These are phyloP conservation scores for Podospora comata DNA, from an alignment of 495 filamentous ascomycete genomes.

Conservation along the genomic window DNA sequence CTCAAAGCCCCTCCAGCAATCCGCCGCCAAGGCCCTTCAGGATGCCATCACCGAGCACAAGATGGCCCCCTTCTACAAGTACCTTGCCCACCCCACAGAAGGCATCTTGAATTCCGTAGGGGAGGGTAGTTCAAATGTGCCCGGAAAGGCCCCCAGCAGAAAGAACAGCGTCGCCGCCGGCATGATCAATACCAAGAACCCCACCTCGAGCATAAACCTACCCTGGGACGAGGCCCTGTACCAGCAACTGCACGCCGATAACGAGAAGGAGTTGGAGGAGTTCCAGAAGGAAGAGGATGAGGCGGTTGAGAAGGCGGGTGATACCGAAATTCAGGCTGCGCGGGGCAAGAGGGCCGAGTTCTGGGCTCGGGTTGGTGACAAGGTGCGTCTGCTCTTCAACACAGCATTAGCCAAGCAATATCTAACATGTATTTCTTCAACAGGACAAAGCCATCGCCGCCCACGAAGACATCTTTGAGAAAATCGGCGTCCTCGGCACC, in stretches of 20 bases:
- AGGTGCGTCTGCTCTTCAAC: slow-evolving; percentile 55
- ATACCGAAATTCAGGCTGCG: slow-evolving; percentile 90
- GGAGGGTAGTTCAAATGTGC: slow-evolving; percentile 57
- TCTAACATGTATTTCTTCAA: slow-evolving; percentile 1
- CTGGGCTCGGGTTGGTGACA: slow-evolving; percentile 90
- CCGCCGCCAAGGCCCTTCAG: slow-evolving; percentile 78
- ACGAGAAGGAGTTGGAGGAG: slow-evolving; percentile 84
- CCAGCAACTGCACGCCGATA: slow-evolving; percentile 78
- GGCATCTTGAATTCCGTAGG: slow-evolving; percentile 79
- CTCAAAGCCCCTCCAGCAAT: slow-evolving; percentile 61
- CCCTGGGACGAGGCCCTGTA: slow-evolving; percentile 91
- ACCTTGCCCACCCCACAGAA: slow-evolving; percentile 89
- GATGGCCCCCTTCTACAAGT: slow-evolving; percentile 95
- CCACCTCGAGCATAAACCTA: slow-evolving; percentile 59
- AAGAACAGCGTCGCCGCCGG: slow-evolving; percentile 62
- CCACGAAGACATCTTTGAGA: slow-evolving; percentile 89
- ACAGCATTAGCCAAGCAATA: background rate
- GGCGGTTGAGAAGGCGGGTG: slow-evolving; percentile 89
- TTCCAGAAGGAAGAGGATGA: slow-evolving; percentile 95
- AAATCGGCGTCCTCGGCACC: slow-evolving; percentile 88
- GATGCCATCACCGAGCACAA: slow-evolving; percentile 89
- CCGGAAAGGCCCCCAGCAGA: slow-evolving; percentile 51
- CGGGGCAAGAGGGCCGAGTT: slow-evolving; percentile 93
- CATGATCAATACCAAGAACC: slow-evolving; percentile 67
- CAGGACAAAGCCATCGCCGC: slow-evolving; percentile 90